Evolutionary conservation across 2,329 filamentous ascomycete genomes (phyloP).

Genomic region (Pestalotiopsis sp.): DNA sequence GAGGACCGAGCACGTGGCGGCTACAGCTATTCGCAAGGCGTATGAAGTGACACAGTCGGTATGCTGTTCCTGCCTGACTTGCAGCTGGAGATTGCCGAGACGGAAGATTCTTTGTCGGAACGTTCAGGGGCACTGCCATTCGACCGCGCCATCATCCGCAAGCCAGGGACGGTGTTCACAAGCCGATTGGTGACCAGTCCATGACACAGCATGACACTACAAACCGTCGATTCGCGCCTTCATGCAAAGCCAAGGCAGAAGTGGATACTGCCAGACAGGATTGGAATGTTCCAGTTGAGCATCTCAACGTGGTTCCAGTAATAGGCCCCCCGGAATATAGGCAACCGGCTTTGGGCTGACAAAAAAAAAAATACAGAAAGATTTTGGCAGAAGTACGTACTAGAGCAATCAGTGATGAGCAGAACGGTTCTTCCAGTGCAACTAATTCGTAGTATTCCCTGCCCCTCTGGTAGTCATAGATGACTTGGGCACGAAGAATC

Average conservation of each 20-base stretch:
- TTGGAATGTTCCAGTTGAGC: constrained; percentile 23
- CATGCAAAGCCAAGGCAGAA: constrained; percentile 23
- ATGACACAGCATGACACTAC: background rate
- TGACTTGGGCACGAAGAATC: constrained; percentile 10
- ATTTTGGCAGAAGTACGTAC: background rate
- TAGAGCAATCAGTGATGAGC: background rate
- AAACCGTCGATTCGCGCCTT: constrained; percentile 28
- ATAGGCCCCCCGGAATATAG: constrained; percentile 20
- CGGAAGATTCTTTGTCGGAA: constrained; percentile 18
- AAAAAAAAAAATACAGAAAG: constrained; percentile 16
- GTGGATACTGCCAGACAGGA: constrained; percentile 37
- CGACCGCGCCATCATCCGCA: constrained; percentile 20
- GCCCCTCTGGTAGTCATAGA: constrained; percentile 1
- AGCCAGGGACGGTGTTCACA: constrained; percentile 8
- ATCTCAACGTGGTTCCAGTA: constrained; percentile 43
- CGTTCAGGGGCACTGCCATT: constrained; percentile 18
- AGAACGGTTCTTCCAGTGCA: constrained; percentile 6
- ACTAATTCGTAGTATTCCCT: background rate
- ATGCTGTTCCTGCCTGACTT: constrained; percentile 25
- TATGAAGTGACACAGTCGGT: constrained; percentile 28
- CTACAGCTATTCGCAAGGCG: background rate
- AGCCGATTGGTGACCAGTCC: background rate
- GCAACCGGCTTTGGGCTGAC: constrained; percentile 17
- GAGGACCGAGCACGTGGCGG: constrained; percentile 22
- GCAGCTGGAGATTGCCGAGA: constrained; percentile 12